Percentiles rank a stretch among this genome's conserved stretches.
Evolutionary conservation across 805 yeast species (phyloP).

Genomic region (Saturnispora gosingensis): DNA sequence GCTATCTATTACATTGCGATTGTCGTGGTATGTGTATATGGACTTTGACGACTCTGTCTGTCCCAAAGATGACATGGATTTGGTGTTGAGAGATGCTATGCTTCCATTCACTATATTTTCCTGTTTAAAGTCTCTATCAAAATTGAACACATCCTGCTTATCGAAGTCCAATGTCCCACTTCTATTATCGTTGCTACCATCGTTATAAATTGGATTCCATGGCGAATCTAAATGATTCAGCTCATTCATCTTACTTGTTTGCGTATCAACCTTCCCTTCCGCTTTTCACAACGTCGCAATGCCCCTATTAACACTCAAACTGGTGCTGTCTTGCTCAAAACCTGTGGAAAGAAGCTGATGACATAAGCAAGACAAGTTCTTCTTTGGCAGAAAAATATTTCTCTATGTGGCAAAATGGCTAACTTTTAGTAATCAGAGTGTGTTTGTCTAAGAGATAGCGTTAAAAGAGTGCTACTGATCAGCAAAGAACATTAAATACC

Average conservation of each 20-base stretch:
- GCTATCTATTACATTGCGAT: background rate
- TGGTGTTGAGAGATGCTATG: background rate
- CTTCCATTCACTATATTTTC: background rate
- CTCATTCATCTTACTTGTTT: background rate
- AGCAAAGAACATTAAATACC: background rate
- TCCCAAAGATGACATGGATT: background rate
- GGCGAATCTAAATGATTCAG: background rate
- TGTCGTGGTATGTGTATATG: background rate
- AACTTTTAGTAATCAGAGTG: background rate
- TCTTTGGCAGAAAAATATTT: background rate
- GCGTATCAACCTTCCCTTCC: background rate
- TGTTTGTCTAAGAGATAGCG: background rate
- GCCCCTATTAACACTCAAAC: background rate
- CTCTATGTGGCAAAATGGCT: background rate
- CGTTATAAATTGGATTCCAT: background rate
- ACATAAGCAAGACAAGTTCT: background rate
- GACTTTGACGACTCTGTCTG: background rate
- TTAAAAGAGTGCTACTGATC: background rate
- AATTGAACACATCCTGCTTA: background rate
- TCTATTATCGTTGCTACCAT: background rate
- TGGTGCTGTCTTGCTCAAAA: background rate
- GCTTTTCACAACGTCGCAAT: background rate
- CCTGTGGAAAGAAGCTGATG: background rate
- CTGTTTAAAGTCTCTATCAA: background rate
- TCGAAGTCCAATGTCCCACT: background rate